phyloP scores from a whole-genome alignment of 257 asterid genomes.

The Nicotiana paniculata region DNA sequence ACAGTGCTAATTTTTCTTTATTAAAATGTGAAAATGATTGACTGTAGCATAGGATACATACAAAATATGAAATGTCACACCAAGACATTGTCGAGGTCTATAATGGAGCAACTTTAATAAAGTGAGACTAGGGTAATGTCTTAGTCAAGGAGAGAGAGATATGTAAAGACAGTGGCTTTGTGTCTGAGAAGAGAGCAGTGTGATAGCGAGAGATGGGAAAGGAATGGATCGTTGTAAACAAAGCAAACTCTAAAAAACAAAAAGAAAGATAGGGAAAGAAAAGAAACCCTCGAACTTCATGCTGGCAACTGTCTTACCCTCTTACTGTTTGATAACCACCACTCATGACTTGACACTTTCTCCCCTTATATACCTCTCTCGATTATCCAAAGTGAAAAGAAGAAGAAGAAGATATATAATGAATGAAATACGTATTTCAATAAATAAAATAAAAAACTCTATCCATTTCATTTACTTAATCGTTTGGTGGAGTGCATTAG shows the following conservation, averaged over 20 bases:
- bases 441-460: background rate
- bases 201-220: slow-evolving; percentile 4
- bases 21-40: too few relatives aligned
- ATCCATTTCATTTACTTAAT: background rate
- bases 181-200: background rate
- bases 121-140: slow-evolving; percentile 13
- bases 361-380: background rate
- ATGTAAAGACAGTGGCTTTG: slow-evolving; percentile 1
- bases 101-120: slow-evolving; percentile 14
- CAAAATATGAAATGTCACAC: slow-evolving; percentile 16
- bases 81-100: slow-evolving; percentile 10
- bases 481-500: too few relatives aligned
- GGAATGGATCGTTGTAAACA: background rate
- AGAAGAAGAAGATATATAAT: background rate
- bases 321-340: slow-evolving; percentile 12
- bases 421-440: background rate
- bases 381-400: background rate
- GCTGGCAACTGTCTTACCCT: slow-evolving; percentile 21
- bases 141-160: background rate
- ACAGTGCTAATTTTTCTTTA: too few relatives aligned
- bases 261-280: background rate
- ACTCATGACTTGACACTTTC: background rate
- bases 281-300: slow-evolving; percentile 8
- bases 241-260: background rate
- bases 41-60: background rate